A percentile compares a stretch with the other conserved stretches of the same genome.
Evolutionary conservation across 305 asterid genomes (phyloP).

Genomic region (Ilex paraguariensis): DNA sequence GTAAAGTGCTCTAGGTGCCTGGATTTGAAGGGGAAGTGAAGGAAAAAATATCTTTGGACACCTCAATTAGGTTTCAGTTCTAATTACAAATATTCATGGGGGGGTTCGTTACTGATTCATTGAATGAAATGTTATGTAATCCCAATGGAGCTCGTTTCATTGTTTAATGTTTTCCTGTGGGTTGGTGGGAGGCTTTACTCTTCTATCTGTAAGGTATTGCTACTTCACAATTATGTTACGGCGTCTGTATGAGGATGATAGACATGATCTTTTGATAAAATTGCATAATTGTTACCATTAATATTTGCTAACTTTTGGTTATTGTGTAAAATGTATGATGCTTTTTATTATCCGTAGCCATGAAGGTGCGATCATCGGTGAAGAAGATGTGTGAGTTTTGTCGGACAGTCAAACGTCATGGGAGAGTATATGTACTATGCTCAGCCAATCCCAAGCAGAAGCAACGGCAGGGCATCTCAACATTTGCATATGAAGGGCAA

Average conservation of each 20-base stretch:
- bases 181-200: not conserved
- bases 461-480: constrained; percentile 86
- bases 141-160: not conserved
- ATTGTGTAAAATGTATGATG: constrained; percentile 3
- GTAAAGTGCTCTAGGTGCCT: too few species aligned
- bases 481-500: constrained; percentile 68
- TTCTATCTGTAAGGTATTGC: not conserved
- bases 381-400: constrained; percentile 94
- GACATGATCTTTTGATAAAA: not conserved
- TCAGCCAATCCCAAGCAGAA: constrained; percentile 93
- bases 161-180: too few species aligned
- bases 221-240: not conserved
- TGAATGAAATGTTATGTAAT: not conserved
- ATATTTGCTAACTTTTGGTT: not conserved
- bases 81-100: not conserved
- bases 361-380: constrained; percentile 97
- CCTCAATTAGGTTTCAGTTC: not conserved
- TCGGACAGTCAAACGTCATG: constrained; percentile 78
- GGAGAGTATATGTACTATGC: constrained; percentile 83
- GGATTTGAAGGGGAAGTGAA: too few species aligned
- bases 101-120: not conserved
- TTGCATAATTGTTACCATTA: not conserved
- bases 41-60: too few species aligned
- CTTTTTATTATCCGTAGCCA: constrained; percentile 28
- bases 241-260: not conserved